Base-by-base conservation (phyloP, 1,284 basidiomycete genomes). In the Boletellus deceptivus region DNA sequence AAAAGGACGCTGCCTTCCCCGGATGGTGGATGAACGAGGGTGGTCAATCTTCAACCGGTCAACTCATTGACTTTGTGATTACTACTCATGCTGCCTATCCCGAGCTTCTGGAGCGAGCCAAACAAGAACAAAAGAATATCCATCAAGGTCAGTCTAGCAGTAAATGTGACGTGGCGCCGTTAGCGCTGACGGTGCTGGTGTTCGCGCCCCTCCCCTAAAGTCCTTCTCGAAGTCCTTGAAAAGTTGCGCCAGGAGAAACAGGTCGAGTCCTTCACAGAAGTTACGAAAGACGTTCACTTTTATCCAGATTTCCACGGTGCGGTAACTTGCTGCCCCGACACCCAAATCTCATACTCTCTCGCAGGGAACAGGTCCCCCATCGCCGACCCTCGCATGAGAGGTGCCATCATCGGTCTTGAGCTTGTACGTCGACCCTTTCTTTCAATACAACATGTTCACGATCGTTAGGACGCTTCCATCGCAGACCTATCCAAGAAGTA, bases 11-110 rank as follows among this genome's bases (percentile, higher is more conserved):
- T 16, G 80, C 96, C 24, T 97, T 98, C 74, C 88, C 88, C 25
- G 93, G 86, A 13, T 93, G 89, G 86, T 95, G 96, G 97, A 98
- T 98, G 93, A 99, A 97, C 64, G 96, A 99, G 72, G 96, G 96
- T 37, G 96, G 96, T 0, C 96, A 99, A 71, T 97, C 93, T 17
- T 96, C 94, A 0, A 99, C 96, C 0, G 97, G 96, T n/a, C 95
- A 97, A 73, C 78, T 98, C 22, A 94, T 98, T 57, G 93, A 99
- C 64, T 98, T 97, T 67, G 86, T 97, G 69, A 82, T 98, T 58
- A 93, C 86, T 31, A 98, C 91, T 0, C 96, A 99, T 63, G 83
- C 90, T 1, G 92, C 95, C 1, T 91, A 91, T 58, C 69, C 78
- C 6, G 76, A 82, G 46, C 82, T 97, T 17, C 72, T 85, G 44